Evolutionary conservation across 2,329 filamentous ascomycete genomes (phyloP).

Genomic region (Paraconiothyrium sp.): DNA sequence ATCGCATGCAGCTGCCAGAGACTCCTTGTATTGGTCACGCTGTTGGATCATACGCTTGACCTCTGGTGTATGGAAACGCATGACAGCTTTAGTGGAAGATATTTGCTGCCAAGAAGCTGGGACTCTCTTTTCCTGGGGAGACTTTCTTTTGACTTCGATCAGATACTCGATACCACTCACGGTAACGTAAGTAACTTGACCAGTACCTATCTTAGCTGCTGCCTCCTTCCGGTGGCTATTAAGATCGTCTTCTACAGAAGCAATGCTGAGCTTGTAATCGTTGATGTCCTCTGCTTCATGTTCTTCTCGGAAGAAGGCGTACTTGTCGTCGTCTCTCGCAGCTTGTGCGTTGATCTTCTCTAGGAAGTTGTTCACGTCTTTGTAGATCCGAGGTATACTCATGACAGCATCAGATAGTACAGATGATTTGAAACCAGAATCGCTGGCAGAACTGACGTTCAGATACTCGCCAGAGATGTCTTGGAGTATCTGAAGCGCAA

Average conservation of each 20-base stretch:
- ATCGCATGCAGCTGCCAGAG: constrained; percentile 90
- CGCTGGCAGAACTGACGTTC: constrained; percentile 69
- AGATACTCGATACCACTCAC: constrained; percentile 93
- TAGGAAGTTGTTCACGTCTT: constrained; percentile 77
- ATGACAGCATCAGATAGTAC: constrained; percentile 77
- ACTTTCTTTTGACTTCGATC: constrained; percentile 84
- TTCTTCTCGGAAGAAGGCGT: constrained; percentile 87
- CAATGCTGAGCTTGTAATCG: constrained; percentile 91
- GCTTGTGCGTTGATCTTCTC: constrained; percentile 86
- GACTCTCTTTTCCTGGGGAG: constrained; percentile 77
- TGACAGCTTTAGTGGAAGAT: constrained; percentile 90
- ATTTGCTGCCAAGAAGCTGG: constrained; percentile 96
- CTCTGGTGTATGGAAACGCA: constrained; percentile 93
- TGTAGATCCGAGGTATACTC: constrained; percentile 78
- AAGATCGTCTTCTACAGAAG: constrained; percentile 89
- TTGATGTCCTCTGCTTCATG: constrained; percentile 90
- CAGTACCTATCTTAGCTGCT: constrained; percentile 76
- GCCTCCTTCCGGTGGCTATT: constrained; percentile 77
- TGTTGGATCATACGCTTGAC: constrained; percentile 84
- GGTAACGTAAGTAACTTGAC: constrained; percentile 78
- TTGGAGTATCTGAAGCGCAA: constrained; percentile 85
- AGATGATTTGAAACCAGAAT: constrained; percentile 76
- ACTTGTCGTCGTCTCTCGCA: constrained; percentile 89
- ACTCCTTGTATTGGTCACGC: constrained; percentile 93
- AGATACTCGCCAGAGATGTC: constrained; percentile 80